Percentiles rank a stretch among this genome's conserved stretches.
Conservation (phyloP, 2,329 filamentous ascomycete species). For the Pseudogymnoascus sp. region DNA sequence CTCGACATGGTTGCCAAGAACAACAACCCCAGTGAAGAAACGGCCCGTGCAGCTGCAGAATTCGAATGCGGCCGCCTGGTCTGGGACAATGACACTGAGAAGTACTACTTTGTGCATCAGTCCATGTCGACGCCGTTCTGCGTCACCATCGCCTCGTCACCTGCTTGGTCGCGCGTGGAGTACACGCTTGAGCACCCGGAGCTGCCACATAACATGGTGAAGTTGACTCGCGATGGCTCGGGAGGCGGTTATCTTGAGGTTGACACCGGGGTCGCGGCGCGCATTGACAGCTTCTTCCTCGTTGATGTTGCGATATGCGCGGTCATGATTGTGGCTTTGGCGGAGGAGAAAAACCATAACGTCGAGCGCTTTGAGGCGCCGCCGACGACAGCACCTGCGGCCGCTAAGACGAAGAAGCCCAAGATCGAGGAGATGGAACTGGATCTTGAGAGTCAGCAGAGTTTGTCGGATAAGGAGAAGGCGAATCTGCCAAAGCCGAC, state of each 20-base stretch:
- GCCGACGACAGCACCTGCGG: slow-evolving; percentile 28
- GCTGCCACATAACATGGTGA: slow-evolving; percentile 50
- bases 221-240: slow-evolving; percentile 51
- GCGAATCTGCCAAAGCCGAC: slow-evolving; percentile 41
- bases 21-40: slow-evolving; percentile 45
- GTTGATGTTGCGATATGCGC: slow-evolving; percentile 55
- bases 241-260: slow-evolving; percentile 53
- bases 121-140: slow-evolving; percentile 56
- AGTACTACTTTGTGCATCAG: slow-evolving; percentile 56
- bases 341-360: slow-evolving; percentile 44
- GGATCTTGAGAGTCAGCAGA: slow-evolving; percentile 54
- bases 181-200: slow-evolving; percentile 60
- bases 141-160: slow-evolving; percentile 48
- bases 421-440: slow-evolving; percentile 51
- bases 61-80: slow-evolving; percentile 62
- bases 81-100: slow-evolving; percentile 56
- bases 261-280: slow-evolving; percentile 48
- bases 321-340: slow-evolving; percentile 49
- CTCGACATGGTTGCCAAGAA: slow-evolving; percentile 37
- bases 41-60: slow-evolving; percentile 55
- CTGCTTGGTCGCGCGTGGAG: slow-evolving; percentile 52
- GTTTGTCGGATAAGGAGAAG: slow-evolving; percentile 18
- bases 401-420: slow-evolving; percentile 28
- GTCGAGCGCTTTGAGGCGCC: slow-evolving; percentile 53
- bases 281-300: slow-evolving; percentile 53